Base-by-base conservation (phyloP, 2,329 filamentous ascomycete genomes). In the Talaromyces sp. region DNA sequence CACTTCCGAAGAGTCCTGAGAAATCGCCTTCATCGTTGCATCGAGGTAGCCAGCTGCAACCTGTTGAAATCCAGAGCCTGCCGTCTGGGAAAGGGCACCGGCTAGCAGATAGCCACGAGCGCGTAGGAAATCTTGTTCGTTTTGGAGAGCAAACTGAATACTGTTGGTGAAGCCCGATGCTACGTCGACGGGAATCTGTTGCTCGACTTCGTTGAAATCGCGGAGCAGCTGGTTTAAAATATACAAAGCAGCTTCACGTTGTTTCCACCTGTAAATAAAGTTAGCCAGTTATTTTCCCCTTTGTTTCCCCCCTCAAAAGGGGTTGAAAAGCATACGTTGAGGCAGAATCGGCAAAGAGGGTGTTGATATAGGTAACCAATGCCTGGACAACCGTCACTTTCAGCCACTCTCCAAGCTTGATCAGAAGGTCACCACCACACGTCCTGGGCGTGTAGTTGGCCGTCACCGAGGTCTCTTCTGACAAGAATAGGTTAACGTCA, bases 391-490 rank as follows among this genome's bases (percentile, higher is more conserved):
- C 88, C 58, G 86, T 86, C 59, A 86, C 82, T 67, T 88, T 86
- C 59, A 96, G 84, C 93, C 92, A 96, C 74, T 97, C 93, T 55
- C 91, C 91, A 63, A 96, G 82, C 78, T 96, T 97, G 76, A 96
- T 92, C 31, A 96, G 84, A 56, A 99, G 81, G 73, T 98, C 95
- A 56, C 92, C 93, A 65, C 92, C 95, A 47, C 94, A 95, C 18
- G 92, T 96, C 67, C 95, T 87, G 14, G 95, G 91, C 0, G 95
- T 97, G 78, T 98, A 99, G 75, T 98, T 98, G 34, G 93, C 91
- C 12, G 92, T 96, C 18, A 97, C 90, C 2, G 92, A 94, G 1
- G 92, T 94, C 78, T 98, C 94, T 76, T 99, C 95, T 0, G 92
- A 94, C 54, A 99, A 83, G 76, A 96, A 99, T 2, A 99, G 85